Evolutionary conservation across 1,284 basidiomycete genomes (phyloP), one percentile per base, ranked within the genome.

Genomic region (Cutaneotrichosporon sp.): DNA sequence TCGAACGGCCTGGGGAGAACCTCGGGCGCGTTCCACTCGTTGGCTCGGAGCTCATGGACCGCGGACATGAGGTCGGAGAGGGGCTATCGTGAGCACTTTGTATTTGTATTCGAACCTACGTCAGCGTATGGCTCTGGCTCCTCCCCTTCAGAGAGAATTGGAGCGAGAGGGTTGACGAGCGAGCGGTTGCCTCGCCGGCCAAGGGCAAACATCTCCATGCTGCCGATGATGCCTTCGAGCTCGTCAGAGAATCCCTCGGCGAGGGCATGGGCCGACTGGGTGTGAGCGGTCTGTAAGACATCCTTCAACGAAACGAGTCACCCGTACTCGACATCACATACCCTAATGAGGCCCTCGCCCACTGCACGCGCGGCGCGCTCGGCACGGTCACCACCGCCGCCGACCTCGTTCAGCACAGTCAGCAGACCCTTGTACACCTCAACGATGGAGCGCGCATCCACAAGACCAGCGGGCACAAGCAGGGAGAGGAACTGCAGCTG

Each of bases 401-500:
- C 88, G 59, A 93, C 89, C 68, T 94, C 91, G 61, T 91, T 88
- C 24, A 96, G 76, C 3, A 94, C 91, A 0, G 84, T 80, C 3
- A 85, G 84, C 62, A 94, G 88, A 0, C 88, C 86, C 56, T 84
- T 82, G 24, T 94, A 79, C 11, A 92, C 81, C 7, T 82, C 79
- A 41, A 86, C 78, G 76, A 96, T 80, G 4, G 90, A 91, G 14
- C 83, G 79, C 0, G 84, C 73, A 3, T 86, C 83, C 46, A 96
- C 80, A 2, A 94, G 77, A 46, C 82, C 80, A 11, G 88, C 81
- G 27, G 85, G 79, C 26, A 88, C 85, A 37, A 94, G 75, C 64
- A 91, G 87, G 0, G 90, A 86, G 65, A 96, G 93, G 71, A 96
- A 88, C 62, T 90, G 87, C 19, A 93, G 84, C 89, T 93, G 63